These are phyloP conservation scores for Iberis amara DNA, from an alignment of 441 rosid genomes.

Conservation along the genomic window DNA sequence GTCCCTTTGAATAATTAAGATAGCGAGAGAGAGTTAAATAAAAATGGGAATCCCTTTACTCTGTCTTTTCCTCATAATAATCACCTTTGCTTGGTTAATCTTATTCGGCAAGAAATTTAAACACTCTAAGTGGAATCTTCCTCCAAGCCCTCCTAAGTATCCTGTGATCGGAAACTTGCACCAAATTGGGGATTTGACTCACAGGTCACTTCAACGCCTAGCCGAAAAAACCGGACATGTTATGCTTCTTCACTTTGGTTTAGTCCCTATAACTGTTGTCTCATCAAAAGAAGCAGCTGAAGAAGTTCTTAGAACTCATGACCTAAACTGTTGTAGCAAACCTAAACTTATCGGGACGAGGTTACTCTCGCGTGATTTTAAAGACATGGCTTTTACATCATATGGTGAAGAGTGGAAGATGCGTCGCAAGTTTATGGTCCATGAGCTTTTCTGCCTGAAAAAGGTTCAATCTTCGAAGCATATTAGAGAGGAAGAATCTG, in stretches of 20 bases:
- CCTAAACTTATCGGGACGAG: conserved; percentile 25
- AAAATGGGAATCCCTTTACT: conserved; percentile 22
- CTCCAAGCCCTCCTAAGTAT: conserved; percentile 25
- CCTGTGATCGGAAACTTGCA: conserved; percentile 32
- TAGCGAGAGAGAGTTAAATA: too few species aligned
- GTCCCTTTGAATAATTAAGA: too few species aligned
- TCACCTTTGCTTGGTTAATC: conserved; percentile 7
- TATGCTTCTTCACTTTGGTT: conserved; percentile 27
- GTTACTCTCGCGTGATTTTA: conserved; percentile 12
- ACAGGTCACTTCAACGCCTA: conserved; percentile 22
- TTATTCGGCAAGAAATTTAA: conserved; percentile 20
- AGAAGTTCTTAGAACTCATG: conserved; percentile 28
- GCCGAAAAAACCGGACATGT: conserved; percentile 26
- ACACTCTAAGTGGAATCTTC: conserved; percentile 17
- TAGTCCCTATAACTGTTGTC: conserved; percentile 19
- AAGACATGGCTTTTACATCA: conserved; percentile 24
- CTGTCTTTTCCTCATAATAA: too few species aligned
- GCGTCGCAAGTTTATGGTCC: conserved; percentile 27
- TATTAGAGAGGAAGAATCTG: conserved; percentile 29
- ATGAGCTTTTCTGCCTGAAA: conserved; percentile 27
- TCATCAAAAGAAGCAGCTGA: conserved; percentile 27
- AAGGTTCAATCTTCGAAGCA: conserved; percentile 25
- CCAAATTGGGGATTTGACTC: conserved; percentile 31
- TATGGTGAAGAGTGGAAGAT: conserved; percentile 28
- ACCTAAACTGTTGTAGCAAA: conserved; percentile 30